Base-by-base conservation (phyloP, 2,329 filamentous ascomycete species). In the Magnaporthiopsis rhizophila region DNA sequence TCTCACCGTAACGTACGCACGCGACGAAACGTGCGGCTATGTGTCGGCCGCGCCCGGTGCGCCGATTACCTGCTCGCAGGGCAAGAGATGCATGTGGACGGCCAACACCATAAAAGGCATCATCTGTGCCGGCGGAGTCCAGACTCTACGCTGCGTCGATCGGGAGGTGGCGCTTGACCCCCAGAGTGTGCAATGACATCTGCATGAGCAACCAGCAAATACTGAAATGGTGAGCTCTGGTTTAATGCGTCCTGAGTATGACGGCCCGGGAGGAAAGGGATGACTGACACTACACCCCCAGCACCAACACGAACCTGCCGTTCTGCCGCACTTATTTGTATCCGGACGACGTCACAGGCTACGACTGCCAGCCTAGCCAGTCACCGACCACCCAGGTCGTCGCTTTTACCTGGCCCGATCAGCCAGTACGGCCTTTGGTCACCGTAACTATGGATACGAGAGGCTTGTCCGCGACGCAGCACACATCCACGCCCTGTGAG, bases 261-360 rank as follows among this genome's bases (percentile, higher is more conserved):
- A 15, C 36, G 36, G 36, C 12, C 36, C 15, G 36, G 3, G 36
- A 18, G 36, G 36, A 18, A 38, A 38, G 18, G 12, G 12, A 18
- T 15, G 36, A n/a, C 26, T 58, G n/a, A 58, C 56, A 9, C 5
- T 15, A 6, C 3, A 58, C 2, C 53, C 12, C 59, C 28, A 66
- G 66, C 64, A 67, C 66, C 34, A 56, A 66, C n/a, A 57, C 56
- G 9, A 57, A 58, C 5, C 59, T 56, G 15, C 65, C 64, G 3
- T 67, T 59, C 50, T 67, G 66, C 60, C 64, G 65, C 57, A 67
- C 65, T 5, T 66, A 63, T 28, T 45, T 64, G 9, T 67, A 64
- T 34, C 65, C 65, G 15, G 56, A 45, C n/a, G 63, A 62, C 53
- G 59, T 67, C 32, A 56, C 59, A 13, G 66, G 64, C 65, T 66